Conservation (phyloP, 2,329 filamentous ascomycete species). For the Didymellaceae sp. region DNA sequence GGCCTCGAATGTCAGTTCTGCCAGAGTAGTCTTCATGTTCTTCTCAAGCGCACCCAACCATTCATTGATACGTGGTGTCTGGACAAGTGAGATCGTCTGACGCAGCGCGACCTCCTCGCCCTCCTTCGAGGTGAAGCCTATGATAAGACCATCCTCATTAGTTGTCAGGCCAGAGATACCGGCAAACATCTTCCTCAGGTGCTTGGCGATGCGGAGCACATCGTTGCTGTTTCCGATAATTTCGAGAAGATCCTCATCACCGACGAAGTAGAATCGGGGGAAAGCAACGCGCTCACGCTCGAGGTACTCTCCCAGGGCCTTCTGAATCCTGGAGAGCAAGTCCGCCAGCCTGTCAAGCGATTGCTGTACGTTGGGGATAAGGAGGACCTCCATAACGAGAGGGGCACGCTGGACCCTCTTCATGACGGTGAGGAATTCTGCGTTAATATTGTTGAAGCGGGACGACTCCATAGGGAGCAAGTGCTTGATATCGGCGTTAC, state of each 20-base stretch:
- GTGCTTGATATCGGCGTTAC: constrained; percentile 98
- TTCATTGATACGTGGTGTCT: constrained; percentile 97
- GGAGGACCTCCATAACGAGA: constrained; percentile 92
- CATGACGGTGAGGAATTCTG: constrained; percentile 98
- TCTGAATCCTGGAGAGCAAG: constrained; percentile 97
- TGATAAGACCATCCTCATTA: constrained; percentile 88
- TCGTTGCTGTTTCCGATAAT: constrained; percentile 99
- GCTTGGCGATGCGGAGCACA: constrained; percentile 92
- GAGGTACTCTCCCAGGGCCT: constrained; percentile 96
- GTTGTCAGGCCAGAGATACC: constrained; percentile 89
- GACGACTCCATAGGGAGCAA: constrained; percentile 94
- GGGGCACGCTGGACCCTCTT: constrained; percentile 98
- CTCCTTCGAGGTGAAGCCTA: constrained; percentile 93
- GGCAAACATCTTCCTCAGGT: constrained; percentile 99
- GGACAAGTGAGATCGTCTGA: constrained; percentile 88
- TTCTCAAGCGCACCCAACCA: constrained; percentile 93
- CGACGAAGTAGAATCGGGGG: constrained; percentile 98
- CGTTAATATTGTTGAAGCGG: constrained; percentile 98
- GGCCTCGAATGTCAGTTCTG: constrained; percentile 87
- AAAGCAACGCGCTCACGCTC: constrained; percentile 98
- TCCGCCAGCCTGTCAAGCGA: constrained; percentile 96
- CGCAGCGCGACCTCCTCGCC: constrained; percentile 86
- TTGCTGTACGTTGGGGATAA: constrained; percentile 94
- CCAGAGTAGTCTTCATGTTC: constrained; percentile 93
- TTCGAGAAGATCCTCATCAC: constrained; percentile 96